These are phyloP conservation scores for Celoporthe dispersa DNA, from an alignment of 2,329 filamentous ascomycete species.

Conservation along the genomic window DNA sequence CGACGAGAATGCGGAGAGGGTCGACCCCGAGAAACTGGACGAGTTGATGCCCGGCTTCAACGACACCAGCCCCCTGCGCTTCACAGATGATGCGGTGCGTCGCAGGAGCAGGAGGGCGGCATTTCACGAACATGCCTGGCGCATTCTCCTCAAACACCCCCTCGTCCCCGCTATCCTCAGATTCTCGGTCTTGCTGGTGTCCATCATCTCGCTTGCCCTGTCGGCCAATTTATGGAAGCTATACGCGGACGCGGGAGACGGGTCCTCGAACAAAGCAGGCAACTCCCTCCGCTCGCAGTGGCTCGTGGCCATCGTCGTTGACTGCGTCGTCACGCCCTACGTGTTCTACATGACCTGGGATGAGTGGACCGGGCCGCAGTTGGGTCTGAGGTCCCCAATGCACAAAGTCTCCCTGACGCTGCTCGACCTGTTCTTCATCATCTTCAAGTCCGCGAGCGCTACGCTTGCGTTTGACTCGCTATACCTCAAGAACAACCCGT, in stretches of 20 bases:
- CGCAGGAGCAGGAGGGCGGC: conserved; percentile 46
- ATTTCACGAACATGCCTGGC: conserved; percentile 65
- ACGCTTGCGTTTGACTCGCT: conserved; percentile 87
- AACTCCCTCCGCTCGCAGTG: conserved; percentile 65
- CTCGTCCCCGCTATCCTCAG: conserved; percentile 86
- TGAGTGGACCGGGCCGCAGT: conserved; percentile 91
- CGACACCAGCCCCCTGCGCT: conserved; percentile 37
- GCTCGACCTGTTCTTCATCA: conserved; percentile 93
- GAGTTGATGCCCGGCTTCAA: conserved; percentile 54
- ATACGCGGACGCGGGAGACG: conserved; percentile 43
- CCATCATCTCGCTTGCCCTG: conserved; percentile 78
- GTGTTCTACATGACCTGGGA: conserved; percentile 94
- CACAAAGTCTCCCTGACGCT: conserved; percentile 90
- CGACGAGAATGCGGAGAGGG: conserved; percentile 53
- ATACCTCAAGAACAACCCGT: conserved; percentile 54
- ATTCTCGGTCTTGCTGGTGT: conserved; percentile 80
- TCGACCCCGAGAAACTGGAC: conserved; percentile 50
- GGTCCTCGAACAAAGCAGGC: conserved; percentile 43
- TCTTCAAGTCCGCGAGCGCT: conserved; percentile 93
- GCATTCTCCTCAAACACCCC: conserved; percentile 75
- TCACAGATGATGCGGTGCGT: conserved; percentile 23
- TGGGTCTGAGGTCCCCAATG: conserved; percentile 81
- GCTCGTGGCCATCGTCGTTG: conserved; percentile 86
- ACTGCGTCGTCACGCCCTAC: conserved; percentile 87
- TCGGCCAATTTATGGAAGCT: conserved; percentile 71